Conservation (phyloP, 2,329 filamentous ascomycete species). For the Cordyceps militaris region DNA sequence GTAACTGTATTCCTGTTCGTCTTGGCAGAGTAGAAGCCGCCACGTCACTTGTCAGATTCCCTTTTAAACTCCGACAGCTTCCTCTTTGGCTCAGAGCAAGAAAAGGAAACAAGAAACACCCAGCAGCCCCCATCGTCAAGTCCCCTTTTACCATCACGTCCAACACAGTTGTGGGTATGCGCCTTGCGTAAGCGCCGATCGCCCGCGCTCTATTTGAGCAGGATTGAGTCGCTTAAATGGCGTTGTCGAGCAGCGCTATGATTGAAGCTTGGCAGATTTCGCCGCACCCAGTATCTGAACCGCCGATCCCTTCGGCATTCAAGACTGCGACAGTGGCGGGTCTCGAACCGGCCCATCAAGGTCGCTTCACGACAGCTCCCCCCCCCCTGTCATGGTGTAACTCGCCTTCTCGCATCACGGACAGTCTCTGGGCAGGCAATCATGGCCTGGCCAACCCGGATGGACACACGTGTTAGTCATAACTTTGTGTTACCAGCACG, state of each 20-base stretch:
- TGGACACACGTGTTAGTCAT: constrained; percentile 2
- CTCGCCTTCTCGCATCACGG: not conserved
- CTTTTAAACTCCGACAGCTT: no score
- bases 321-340: not conserved
- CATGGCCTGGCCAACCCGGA: not conserved
- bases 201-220: constrained; percentile 2
- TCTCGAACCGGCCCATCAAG: constrained; percentile 1
- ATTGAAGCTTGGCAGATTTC: not conserved
- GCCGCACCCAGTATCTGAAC: not conserved
- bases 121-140: no score
- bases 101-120: no score
- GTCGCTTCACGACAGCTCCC: not conserved
- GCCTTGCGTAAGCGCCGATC: constrained; percentile 4
- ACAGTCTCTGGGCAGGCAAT: not conserved
- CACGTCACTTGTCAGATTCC: no score
- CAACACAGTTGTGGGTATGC: no score
- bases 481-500: not conserved
- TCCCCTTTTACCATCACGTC: no score
- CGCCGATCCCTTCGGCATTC: constrained; percentile 8
- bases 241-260: not conserved
- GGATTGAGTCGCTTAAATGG: constrained; percentile 5
- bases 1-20: no score
- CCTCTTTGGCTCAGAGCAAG: no score
- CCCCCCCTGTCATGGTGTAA: no score
- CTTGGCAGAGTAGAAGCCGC: no score